A percentile compares a stretch with the other conserved stretches of the same genome.
phyloP scores from a whole-genome alignment of 352 stramenopile species.

The Phytophthora podocarpi region DNA sequence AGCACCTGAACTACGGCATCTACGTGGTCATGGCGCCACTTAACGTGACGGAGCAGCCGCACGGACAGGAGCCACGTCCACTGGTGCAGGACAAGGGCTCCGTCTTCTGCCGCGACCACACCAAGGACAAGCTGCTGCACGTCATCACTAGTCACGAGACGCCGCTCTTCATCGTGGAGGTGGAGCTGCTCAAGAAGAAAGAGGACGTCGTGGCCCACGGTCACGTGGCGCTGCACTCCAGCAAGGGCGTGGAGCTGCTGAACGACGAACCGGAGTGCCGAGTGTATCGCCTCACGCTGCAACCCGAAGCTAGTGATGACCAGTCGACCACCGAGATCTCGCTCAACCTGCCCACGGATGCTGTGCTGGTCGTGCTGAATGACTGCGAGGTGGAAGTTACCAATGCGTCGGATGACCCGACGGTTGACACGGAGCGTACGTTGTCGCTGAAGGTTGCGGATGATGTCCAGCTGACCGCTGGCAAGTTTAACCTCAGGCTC shows the following conservation, averaged over 20 bases:
- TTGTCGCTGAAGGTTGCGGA: constrained; percentile 28
- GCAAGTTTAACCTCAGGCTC: constrained; percentile 21
- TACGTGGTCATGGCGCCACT: constrained; percentile 51
- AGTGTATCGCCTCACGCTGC: constrained; percentile 50
- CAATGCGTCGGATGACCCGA: neutral
- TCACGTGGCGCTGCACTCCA: constrained; percentile 33
- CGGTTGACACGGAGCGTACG: neutral
- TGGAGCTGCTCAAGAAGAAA: constrained; percentile 54
- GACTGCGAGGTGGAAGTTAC: constrained; percentile 34
- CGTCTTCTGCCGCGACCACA: constrained; percentile 63
- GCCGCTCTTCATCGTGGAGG: constrained; percentile 51
- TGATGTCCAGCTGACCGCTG: constrained; percentile 28
- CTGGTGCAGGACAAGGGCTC: constrained; percentile 37
- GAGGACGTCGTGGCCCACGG: constrained; percentile 21
- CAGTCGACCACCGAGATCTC: constrained; percentile 22
- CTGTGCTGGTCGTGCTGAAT: constrained; percentile 42
- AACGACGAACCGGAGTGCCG: constrained; percentile 47
- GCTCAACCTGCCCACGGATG: constrained; percentile 35
- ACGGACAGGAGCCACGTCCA: constrained; percentile 16
- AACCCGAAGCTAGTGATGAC: constrained; percentile 13
- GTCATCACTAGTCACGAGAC: constrained; percentile 32
- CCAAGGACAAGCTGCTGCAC: constrained; percentile 49
- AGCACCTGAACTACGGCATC: constrained; percentile 52
- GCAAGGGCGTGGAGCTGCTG: constrained; percentile 35
- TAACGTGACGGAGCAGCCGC: constrained; percentile 36